A percentile compares a stretch with the other conserved stretches of the same genome.
phyloP scores from a whole-genome alignment of 75 land plant genomes.

The Larix kaempferi region DNA sequence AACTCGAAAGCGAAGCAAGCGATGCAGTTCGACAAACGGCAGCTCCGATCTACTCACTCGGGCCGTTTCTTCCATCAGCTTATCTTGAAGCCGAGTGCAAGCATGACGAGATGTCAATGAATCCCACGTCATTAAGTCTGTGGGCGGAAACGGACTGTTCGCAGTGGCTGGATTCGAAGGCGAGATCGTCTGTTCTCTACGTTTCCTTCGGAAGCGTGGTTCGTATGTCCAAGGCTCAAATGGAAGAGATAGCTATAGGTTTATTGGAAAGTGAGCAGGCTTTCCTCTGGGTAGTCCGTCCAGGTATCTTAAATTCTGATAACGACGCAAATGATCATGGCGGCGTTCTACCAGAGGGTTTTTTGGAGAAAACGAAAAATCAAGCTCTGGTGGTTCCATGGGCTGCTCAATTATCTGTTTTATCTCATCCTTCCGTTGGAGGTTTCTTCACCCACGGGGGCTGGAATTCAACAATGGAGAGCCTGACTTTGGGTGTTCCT shows the following conservation, averaged over 20 bases:
- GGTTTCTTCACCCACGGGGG: constrained; percentile 24
- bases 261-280: constrained; percentile 23
- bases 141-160: neutral
- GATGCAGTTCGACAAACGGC: neutral
- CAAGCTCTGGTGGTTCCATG: constrained; percentile 20
- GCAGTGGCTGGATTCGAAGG: constrained; percentile 15
- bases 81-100: neutral
- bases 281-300: constrained; percentile 1
- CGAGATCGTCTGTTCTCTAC: constrained; percentile 14
- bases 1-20: constrained; percentile 9
- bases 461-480: constrained; percentile 22
- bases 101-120: neutral
- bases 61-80: neutral
- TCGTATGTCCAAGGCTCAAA: constrained; percentile 7
- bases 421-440: constrained; percentile 16
- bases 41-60: neutral
- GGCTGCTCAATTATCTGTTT: constrained; percentile 13
- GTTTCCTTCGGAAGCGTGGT: constrained; percentile 28
- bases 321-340: neutral
- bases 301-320: neutral
- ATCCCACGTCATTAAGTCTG: neutral
- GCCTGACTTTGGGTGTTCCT: constrained; percentile 16
- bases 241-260: constrained; percentile 30
- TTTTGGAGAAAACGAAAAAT: constrained; percentile 8
- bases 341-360: neutral